These are phyloP conservation scores for Podaxis carcinomalis DNA, from an alignment of 768 basidiomycete genomes.

Conservation along the genomic window DNA sequence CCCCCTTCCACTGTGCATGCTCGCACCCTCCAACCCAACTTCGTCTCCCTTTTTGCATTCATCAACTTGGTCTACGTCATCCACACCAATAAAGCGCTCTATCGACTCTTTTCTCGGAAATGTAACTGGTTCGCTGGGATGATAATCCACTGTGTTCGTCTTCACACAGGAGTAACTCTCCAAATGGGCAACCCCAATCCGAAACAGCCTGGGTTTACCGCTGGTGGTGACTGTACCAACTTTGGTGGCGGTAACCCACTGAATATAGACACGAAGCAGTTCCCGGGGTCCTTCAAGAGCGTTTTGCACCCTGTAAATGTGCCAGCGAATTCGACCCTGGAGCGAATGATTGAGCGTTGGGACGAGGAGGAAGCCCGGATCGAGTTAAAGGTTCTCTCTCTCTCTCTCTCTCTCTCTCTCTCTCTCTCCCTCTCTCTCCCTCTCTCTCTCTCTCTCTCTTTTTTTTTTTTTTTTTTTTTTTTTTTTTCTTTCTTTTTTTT, in stretches of 20 bases:
- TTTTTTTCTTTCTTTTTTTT: no score
- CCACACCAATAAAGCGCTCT: not conserved
- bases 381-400: no score
- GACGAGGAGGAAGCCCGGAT: not conserved
- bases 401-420: no score
- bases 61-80: not conserved
- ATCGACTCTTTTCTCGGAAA: not conserved
- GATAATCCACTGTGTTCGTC: not conserved
- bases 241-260: no score
- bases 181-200: not conserved
- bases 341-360: not conserved
- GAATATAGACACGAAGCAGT: not conserved
- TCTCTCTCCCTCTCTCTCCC: no score
- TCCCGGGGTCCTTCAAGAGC: not conserved
- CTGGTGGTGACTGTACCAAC: not conserved
- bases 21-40: not conserved
- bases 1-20: no score
- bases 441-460: no score
- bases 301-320: not conserved
- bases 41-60: not conserved
- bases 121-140: not conserved
- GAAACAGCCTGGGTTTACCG: not conserved
- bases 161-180: not conserved
- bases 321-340: not conserved
- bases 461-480: no score